phyloP scores from a whole-genome alignment of 208 protist genomes.

The Trypanosoma mega region DNA sequence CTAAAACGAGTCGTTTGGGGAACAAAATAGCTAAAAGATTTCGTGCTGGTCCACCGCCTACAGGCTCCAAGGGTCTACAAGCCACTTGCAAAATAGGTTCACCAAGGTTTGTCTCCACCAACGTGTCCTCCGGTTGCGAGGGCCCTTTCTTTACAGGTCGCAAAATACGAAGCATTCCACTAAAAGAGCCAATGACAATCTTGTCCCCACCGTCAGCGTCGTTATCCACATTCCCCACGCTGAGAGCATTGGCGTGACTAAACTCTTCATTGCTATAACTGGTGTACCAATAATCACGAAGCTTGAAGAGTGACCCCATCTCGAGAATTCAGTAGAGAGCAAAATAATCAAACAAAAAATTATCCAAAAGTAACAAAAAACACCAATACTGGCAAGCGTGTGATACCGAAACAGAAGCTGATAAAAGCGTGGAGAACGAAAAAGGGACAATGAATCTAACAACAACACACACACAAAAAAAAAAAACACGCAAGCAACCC shows the following conservation, averaged over 20 bases:
- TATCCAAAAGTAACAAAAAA: slow-evolving; percentile 14
- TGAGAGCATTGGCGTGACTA: slow-evolving; percentile 44
- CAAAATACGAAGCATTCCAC: slow-evolving; percentile 83
- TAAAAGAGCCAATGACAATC: slow-evolving; percentile 85
- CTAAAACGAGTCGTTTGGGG: slow-evolving; percentile 67
- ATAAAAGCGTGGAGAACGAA: slow-evolving; percentile 1
- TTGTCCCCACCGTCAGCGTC: slow-evolving; percentile 34
- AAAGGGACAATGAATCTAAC: slow-evolving; percentile 2
- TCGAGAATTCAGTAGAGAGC: neutral
- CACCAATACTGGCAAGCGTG: no score
- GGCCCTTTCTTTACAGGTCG: slow-evolving; percentile 54
- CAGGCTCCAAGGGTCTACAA: slow-evolving; percentile 67
- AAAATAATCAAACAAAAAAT: slow-evolving; percentile 5
- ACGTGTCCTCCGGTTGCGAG: slow-evolving; percentile 62
- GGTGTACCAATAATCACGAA: slow-evolving; percentile 89
- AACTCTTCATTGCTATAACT: slow-evolving; percentile 84
- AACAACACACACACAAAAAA: neutral
- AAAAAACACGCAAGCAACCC: slow-evolving; percentile 50
- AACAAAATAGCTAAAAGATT: slow-evolving; percentile 85
- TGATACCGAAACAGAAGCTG: no score
- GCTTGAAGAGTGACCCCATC: slow-evolving; percentile 92
- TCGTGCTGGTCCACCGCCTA: slow-evolving; percentile 20
- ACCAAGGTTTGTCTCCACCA: slow-evolving; percentile 84
- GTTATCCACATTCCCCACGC: slow-evolving; percentile 81
- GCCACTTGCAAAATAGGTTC: slow-evolving; percentile 88